Conservation (phyloP, 805 yeast genomes). For the Wickerhamomyces canadensis region DNA sequence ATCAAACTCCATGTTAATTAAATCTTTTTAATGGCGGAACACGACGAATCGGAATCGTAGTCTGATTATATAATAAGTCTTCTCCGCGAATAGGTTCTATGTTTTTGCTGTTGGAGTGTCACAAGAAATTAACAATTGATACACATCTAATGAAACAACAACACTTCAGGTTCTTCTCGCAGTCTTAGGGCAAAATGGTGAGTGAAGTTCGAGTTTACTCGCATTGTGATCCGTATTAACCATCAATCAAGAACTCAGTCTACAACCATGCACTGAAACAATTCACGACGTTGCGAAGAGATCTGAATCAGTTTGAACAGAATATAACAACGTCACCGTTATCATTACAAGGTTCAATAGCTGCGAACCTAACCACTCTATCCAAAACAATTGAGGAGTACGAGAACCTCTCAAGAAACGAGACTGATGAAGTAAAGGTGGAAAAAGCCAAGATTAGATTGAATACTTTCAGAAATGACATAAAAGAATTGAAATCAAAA, state of each 20-base stretch:
- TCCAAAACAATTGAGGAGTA: constrained; percentile 72
- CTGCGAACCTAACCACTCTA: constrained; percentile 75
- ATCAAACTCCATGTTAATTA: no score
- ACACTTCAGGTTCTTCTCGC: no score
- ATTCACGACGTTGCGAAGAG: constrained; percentile 64
- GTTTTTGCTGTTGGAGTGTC: no score
- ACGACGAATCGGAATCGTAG: no score
- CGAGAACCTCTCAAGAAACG: constrained; percentile 52
- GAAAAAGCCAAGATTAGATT: constrained; percentile 59
- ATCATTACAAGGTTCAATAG: constrained; percentile 68
- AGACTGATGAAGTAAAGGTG: constrained; percentile 45
- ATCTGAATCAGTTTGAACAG: constrained; percentile 59
- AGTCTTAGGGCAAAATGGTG: no score
- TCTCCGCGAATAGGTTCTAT: no score
- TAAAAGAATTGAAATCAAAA: constrained; percentile 24
- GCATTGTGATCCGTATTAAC: no score
- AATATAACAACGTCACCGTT: constrained; percentile 66
- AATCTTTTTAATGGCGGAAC: no score
- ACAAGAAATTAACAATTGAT: no score
- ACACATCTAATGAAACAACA: no score
- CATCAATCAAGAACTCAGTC: constrained; percentile 36
- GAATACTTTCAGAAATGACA: constrained; percentile 42
- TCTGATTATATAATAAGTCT: no score
- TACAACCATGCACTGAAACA: constrained; percentile 90
- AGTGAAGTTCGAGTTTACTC: no score